Percentiles rank a stretch among this genome's conserved stretches.
Conservation (phyloP, 306 rosid genomes). For the Carpinus viminea region DNA sequence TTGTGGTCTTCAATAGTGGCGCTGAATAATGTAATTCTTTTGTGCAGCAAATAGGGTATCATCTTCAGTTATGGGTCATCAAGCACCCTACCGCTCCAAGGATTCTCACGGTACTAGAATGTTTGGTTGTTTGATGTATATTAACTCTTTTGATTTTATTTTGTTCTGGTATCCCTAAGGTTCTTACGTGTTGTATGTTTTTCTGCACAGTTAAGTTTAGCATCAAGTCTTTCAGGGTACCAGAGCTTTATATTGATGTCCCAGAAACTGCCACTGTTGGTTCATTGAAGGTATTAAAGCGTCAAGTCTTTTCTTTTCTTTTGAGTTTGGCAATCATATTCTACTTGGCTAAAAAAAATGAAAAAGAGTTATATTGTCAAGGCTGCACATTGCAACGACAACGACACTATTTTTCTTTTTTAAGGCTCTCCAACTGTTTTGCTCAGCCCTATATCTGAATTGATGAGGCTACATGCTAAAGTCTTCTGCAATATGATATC, state of each 20-base stretch:
- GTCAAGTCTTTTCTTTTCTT: neutral
- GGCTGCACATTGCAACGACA: constrained; percentile 10
- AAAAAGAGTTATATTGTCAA: constrained; percentile 4
- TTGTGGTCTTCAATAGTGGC: constrained; percentile 3
- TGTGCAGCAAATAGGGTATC: constrained; percentile 41
- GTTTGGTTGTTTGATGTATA: constrained; percentile 8
- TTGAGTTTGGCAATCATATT: neutral
- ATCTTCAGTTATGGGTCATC: constrained; percentile 39
- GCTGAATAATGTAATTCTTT: constrained; percentile 21
- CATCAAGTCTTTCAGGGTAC: constrained; percentile 82
- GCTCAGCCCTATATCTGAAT: neutral
- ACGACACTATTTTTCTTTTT: neutral
- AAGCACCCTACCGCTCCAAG: constrained; percentile 47
- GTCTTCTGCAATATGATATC: neutral
- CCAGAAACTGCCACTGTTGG: constrained; percentile 84
- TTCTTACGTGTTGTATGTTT: constrained; percentile 31
- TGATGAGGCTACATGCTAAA: neutral
- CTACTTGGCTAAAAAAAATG: neutral
- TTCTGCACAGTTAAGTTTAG: constrained; percentile 74
- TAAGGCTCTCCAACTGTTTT: neutral
- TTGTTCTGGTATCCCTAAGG: constrained; percentile 27
- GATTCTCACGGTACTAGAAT: constrained; percentile 68
- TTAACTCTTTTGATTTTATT: constrained; percentile 17
- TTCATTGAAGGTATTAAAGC: constrained; percentile 67
- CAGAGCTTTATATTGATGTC: constrained; percentile 83